Evolutionary conservation across 176 grass and related monocot genomes (phyloP), one percentile per base, ranked within the genome.

Genomic region (Phragmites australis): DNA sequence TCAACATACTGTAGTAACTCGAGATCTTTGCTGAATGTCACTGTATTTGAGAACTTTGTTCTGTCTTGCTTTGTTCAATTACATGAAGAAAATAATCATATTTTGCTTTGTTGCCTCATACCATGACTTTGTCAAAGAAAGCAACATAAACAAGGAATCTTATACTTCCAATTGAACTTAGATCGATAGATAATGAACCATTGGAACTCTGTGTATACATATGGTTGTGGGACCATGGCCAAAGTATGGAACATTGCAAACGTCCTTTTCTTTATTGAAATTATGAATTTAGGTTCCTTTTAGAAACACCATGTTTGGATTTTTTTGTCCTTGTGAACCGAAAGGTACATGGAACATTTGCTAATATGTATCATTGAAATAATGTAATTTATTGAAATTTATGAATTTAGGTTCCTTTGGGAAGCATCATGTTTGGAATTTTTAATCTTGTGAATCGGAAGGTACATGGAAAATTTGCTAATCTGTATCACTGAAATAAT

Each of bases 11-110:
- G 34, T 37, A 5, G 34, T 37, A 37, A 37, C 5, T 37, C n/a
- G n/a, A 37, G 34, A 37, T 37, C 34, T n/a, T n/a, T n/a, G n/a
- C 34, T 37, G 34, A 21, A 13, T 34, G 18, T 31, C n/a, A 63
- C 26, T 63, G 27, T 50, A 56, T 87, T 39, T 72, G 54, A n/a
- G 42, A 79, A 26, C 22, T 72, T 56, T 30, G 12, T 60, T 42
- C 8, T 1, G 0, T 66, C 23, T n/a, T 9, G 29, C 29, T 66
- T 65, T 42, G 22, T 37, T 47, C 22, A 30, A 1, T 66, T 26
- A 41, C 17, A 11, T 25, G 23, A 55, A 79, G 32, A 54, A 41
- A 64, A 6, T 18, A 72, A 23, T 16, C 18, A 6, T 53, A 8
- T 73, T 58, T 70, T 42, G 31, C 65, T 46, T 54, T 83, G 37